Conservation (phyloP, 306 rosid genomes). For the Cotoneaster glaucophyllus region DNA sequence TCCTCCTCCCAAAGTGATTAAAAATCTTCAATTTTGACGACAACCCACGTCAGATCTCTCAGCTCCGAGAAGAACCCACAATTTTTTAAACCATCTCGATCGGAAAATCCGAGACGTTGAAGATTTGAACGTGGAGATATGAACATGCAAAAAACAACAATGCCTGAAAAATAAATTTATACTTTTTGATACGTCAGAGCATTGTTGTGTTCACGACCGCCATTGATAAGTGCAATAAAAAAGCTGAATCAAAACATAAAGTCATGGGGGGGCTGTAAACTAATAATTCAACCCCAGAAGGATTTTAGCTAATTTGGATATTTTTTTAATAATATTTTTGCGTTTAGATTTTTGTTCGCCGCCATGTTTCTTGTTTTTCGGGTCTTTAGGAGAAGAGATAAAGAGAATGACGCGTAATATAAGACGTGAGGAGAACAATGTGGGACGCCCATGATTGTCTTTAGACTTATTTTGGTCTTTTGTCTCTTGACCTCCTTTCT, state of each 20-base stretch:
- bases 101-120: constrained; percentile 11
- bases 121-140: constrained; percentile 13
- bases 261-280: constrained; percentile 24
- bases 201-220: not conserved
- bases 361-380: constrained; percentile 25
- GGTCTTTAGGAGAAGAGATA: constrained; percentile 38
- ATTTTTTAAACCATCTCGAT: constrained; percentile 7
- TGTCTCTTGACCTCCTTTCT: not conserved
- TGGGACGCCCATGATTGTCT: constrained; percentile 31
- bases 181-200: not conserved
- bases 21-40: not conserved
- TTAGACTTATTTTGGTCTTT: constrained; percentile 5
- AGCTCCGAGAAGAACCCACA: constrained; percentile 16
- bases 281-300: not conserved
- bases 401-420: constrained; percentile 19
- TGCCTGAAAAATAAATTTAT: not conserved
- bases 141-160: not conserved
- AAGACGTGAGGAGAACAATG: constrained; percentile 45
- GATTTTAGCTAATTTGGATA: not conserved
- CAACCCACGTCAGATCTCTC: not conserved
- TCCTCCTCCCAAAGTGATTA: not conserved
- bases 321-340: not conserved
- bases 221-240: not conserved
- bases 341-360: not conserved
- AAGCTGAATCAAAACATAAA: not conserved